phyloP scores from a whole-genome alignment of 139 green algal species.

The Chlamydomonas sp. region DNA sequence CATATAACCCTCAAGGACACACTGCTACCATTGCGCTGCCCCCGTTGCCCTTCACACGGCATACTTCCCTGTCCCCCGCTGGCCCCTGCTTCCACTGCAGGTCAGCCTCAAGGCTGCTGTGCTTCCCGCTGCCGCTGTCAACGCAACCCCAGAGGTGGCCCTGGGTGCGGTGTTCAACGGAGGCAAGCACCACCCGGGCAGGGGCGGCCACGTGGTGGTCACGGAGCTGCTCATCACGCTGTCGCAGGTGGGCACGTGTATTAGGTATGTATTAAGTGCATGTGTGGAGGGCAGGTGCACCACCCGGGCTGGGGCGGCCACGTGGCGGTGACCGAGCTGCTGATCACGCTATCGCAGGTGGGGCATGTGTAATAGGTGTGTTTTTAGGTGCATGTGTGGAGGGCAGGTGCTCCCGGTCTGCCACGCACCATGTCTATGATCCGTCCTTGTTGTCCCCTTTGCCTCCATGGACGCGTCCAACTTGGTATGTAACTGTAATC shows the following conservation, averaged over 20 bases:
- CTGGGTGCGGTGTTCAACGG: conserved; percentile 1
- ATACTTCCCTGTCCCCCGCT: too few species aligned
- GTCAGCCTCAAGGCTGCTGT: conserved; percentile 23
- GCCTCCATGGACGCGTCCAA: too few species aligned
- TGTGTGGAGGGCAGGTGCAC: not conserved
- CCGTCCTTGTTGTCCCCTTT: too few species aligned
- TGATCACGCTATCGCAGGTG: conserved; percentile 24
- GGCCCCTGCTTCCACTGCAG: not conserved
- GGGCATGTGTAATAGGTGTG: not conserved
- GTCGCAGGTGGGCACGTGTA: not conserved
- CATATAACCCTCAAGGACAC: too few species aligned
- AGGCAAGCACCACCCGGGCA: conserved; percentile 22
- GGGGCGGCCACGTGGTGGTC: conserved; percentile 14
- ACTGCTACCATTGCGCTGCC: too few species aligned
- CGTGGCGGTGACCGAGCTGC: conserved; percentile 21
- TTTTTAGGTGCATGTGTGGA: not conserved
- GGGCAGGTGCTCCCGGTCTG: not conserved
- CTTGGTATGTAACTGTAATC: too few species aligned
- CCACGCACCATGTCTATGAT: too few species aligned
- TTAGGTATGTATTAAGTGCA: not conserved
- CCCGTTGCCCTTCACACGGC: too few species aligned
- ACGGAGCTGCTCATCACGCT: conserved; percentile 32
- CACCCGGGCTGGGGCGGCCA: conserved; percentile 18
- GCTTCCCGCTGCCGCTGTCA: not conserved
- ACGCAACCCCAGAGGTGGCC: not conserved